phyloP scores from a whole-genome alignment of 2,329 filamentous ascomycete species.

The Fusarium sterilihyphosum region DNA sequence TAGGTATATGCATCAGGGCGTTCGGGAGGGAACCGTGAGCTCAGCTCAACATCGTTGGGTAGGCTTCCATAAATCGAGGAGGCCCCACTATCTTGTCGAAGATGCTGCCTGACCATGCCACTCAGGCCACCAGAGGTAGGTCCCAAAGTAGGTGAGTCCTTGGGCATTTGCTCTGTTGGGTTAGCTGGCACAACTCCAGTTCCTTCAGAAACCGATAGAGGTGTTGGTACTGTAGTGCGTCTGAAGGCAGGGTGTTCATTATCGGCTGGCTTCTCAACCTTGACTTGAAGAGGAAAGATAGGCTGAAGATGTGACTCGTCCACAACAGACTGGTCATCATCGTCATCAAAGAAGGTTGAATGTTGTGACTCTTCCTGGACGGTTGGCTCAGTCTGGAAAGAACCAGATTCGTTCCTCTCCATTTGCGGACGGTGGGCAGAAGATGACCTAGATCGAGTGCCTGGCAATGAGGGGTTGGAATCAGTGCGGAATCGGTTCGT shows the following conservation, averaged over 20 bases:
- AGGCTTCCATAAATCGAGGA: conserved; percentile 78
- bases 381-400: conserved; percentile 44
- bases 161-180: conserved; percentile 28
- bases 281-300: conserved; percentile 48
- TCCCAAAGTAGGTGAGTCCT: conserved; percentile 83
- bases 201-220: conserved; percentile 49
- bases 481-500: conserved; percentile 57
- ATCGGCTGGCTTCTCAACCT: conserved; percentile 61
- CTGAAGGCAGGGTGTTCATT: conserved; percentile 65
- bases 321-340: conserved; percentile 50
- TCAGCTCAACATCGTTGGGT: conserved; percentile 49
- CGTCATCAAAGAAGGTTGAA: conserved; percentile 57
- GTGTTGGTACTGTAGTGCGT: conserved; percentile 55
- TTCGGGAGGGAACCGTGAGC: conserved; percentile 50
- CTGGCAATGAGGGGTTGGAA: conserved; percentile 54
- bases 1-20: conserved; percentile 39
- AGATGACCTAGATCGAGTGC: conserved; percentile 58
- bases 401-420: conserved; percentile 47
- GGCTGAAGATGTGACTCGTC: conserved; percentile 15
- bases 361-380: conserved; percentile 47
- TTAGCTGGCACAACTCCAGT: background rate
- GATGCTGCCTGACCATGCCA: conserved; percentile 84
- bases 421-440: conserved; percentile 52
- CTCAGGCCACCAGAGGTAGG: conserved; percentile 73
- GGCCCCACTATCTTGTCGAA: conserved; percentile 81